These are phyloP conservation scores for Exophiala spinifera DNA, from an alignment of 2,329 filamentous ascomycete genomes.

Conservation along the genomic window DNA sequence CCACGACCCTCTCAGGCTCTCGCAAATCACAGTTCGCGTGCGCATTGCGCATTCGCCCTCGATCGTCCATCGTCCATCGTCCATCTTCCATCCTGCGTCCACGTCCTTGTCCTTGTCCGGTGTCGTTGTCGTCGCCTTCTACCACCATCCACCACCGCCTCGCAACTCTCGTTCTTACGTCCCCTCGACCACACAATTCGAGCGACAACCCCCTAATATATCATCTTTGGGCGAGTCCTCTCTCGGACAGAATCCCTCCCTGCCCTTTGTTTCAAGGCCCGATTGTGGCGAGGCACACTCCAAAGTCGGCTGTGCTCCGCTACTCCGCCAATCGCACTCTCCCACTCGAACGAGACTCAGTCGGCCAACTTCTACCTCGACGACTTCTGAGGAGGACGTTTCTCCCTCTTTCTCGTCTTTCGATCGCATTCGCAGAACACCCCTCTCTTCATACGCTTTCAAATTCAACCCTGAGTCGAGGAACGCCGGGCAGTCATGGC, in stretches of 20 bases:
- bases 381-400: neutral
- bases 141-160: neutral
- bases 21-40: neutral
- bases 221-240: constrained; percentile 5
- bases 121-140: neutral
- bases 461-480: neutral
- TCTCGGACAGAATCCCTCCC: constrained; percentile 2
- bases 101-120: too few relatives aligned
- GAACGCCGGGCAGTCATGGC: constrained; percentile 14
- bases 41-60: too few relatives aligned
- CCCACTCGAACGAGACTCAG: neutral
- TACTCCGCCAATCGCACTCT: constrained; percentile 19
- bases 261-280: constrained; percentile 3
- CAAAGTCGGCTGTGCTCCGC: constrained; percentile 21
- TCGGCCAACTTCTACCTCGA: constrained; percentile 4
- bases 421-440: neutral
- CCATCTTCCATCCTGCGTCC: too few relatives aligned
- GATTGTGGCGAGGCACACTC: constrained; percentile 22
- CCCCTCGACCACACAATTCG: neutral
- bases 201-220: constrained; percentile 49
- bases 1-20: too few relatives aligned
- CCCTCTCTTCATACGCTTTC: neutral
- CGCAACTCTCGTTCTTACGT: neutral
- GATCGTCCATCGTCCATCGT: too few relatives aligned
- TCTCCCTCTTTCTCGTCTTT: constrained; percentile 1